A percentile compares a stretch with the other conserved stretches of the same genome.
Evolutionary conservation across 2,329 filamentous ascomycete species (phyloP).

Genomic region (Phaeoacremonium minimum): DNA sequence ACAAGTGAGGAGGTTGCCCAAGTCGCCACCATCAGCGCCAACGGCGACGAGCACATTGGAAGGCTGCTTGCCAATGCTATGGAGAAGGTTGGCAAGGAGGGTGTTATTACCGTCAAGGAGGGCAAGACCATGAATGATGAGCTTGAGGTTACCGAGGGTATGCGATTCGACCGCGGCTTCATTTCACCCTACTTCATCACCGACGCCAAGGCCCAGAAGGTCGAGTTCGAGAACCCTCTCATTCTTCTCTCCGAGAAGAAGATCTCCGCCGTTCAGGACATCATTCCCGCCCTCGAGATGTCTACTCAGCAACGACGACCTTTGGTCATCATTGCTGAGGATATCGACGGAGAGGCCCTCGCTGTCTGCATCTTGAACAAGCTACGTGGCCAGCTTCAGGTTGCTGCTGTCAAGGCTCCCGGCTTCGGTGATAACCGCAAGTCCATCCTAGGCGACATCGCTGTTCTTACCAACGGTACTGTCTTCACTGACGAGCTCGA

Average conservation of each 20-base stretch:
- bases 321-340: slow-evolving; percentile 97
- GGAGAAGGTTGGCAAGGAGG: slow-evolving; percentile 99
- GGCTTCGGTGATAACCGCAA: slow-evolving; percentile 99
- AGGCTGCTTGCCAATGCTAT: slow-evolving; percentile 96
- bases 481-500: slow-evolving; percentile 99
- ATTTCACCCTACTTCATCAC: slow-evolving; percentile 99
- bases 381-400: slow-evolving; percentile 98
- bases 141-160: slow-evolving; percentile 98
- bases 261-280: slow-evolving; percentile 98
- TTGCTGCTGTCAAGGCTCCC: slow-evolving; percentile 96
- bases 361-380: slow-evolving; percentile 99
- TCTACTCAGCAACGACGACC: slow-evolving; percentile 93
- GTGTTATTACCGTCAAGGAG: slow-evolving; percentile 99
- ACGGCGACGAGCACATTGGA: slow-evolving; percentile 93
- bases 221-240: slow-evolving; percentile 98
- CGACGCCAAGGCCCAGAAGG: slow-evolving; percentile 97
- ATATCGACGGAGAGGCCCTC: slow-evolving; percentile 97
- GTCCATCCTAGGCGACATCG: slow-evolving; percentile 96
- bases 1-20: slow-evolving; percentile 96
- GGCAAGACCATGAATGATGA: slow-evolving; percentile 98
- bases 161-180: slow-evolving; percentile 99
- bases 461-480: slow-evolving; percentile 90
- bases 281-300: slow-evolving; percentile 94
- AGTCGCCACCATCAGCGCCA: slow-evolving; percentile 96
- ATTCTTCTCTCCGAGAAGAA: slow-evolving; percentile 99